phyloP scores from a whole-genome alignment of 2,329 filamentous ascomycete species.

The Penicillium sumatraense region DNA sequence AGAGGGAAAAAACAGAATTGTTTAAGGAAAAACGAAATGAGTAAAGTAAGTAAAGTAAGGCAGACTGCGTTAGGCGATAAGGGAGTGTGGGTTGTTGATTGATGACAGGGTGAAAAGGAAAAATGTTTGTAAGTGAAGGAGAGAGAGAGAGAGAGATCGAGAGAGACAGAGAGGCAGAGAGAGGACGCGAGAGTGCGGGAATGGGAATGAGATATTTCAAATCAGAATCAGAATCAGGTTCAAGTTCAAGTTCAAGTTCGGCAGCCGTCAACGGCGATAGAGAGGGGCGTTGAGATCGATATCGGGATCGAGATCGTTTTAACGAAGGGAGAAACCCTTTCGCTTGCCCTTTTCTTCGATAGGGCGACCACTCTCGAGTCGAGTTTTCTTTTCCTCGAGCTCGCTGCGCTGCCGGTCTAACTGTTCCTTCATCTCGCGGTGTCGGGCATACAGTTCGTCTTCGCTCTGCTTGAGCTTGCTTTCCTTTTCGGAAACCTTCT shows the following conservation, averaged over 20 bases:
- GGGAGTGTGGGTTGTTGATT: conserved; percentile 25
- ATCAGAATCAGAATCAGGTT: conserved; percentile 11
- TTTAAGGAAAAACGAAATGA: background rate
- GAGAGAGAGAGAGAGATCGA: conserved; percentile 18
- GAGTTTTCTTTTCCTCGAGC: conserved; percentile 96
- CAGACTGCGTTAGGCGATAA: conserved; percentile 26
- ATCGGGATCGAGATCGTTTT: conserved; percentile 46
- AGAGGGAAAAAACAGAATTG: too few relatives aligned
- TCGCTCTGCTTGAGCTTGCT: conserved; percentile 99
- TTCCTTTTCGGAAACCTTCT: conserved; percentile 99
- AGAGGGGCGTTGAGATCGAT: conserved; percentile 16
- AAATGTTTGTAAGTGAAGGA: conserved; percentile 23
- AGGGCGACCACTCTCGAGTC: conserved; percentile 92
- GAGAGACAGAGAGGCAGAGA: too few relatives aligned
- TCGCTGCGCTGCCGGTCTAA: conserved; percentile 92
- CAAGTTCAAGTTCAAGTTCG: conserved; percentile 16
- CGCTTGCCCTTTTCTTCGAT: conserved; percentile 98
- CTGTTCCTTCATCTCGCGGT: conserved; percentile 99
- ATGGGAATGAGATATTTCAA: conserved; percentile 12
- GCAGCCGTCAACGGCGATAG: conserved; percentile 21
- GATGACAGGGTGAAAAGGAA: conserved; percentile 24
- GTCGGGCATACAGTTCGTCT: conserved; percentile 95
- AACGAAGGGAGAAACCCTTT: conserved; percentile 99
- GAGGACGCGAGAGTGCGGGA: conserved; percentile 20
- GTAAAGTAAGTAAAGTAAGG: background rate